Percentiles rank a stretch among this genome's conserved stretches.
These are phyloP conservation scores for Tylopilus felleus DNA, from an alignment of 768 basidiomycete genomes.

Conservation along the genomic window DNA sequence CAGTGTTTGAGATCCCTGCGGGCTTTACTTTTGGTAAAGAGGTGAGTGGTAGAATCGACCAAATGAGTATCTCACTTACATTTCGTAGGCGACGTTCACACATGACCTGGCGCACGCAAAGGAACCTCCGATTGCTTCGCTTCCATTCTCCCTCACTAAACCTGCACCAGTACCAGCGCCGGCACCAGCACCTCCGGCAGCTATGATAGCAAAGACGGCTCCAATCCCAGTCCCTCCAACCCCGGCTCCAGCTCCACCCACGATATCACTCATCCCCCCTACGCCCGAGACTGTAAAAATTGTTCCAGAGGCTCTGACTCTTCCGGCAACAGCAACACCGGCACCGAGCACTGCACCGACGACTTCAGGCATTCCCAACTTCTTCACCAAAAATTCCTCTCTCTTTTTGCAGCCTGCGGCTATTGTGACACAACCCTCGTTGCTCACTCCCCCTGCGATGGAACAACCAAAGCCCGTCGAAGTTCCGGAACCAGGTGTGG, in stretches of 20 bases:
- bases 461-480: slow-evolving; percentile 9
- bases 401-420: slow-evolving; percentile 39
- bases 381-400: slow-evolving; percentile 58
- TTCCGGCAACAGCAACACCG: slow-evolving; percentile 7
- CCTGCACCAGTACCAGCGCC: slow-evolving; percentile 13
- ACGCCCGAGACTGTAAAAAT: slow-evolving; percentile 24
- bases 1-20: slow-evolving; percentile 56
- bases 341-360: not conserved
- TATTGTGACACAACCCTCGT: slow-evolving; percentile 12
- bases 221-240: slow-evolving; percentile 13
- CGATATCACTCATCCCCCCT: slow-evolving; percentile 25
- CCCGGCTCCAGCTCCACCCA: slow-evolving; percentile 15
- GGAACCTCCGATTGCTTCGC: slow-evolving; percentile 60
- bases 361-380: slow-evolving; percentile 49
- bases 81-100: slow-evolving; percentile 33
- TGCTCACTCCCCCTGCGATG: slow-evolving; percentile 21
- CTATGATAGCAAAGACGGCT: slow-evolving; percentile 15
- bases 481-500: not conserved
- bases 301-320: slow-evolving; percentile 7
- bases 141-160: slow-evolving; percentile 65
- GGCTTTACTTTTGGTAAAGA: slow-evolving; percentile 68
- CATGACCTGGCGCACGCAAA: slow-evolving; percentile 46
- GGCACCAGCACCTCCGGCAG: slow-evolving; percentile 9
- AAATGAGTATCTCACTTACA: slow-evolving; percentile 1
- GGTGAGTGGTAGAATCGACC: slow-evolving; percentile 34